Percentiles rank a stretch among this genome's conserved stretches.
These are phyloP conservation scores for Echeveria elegans DNA, from an alignment of 164 flowering plant species.

Conservation along the genomic window DNA sequence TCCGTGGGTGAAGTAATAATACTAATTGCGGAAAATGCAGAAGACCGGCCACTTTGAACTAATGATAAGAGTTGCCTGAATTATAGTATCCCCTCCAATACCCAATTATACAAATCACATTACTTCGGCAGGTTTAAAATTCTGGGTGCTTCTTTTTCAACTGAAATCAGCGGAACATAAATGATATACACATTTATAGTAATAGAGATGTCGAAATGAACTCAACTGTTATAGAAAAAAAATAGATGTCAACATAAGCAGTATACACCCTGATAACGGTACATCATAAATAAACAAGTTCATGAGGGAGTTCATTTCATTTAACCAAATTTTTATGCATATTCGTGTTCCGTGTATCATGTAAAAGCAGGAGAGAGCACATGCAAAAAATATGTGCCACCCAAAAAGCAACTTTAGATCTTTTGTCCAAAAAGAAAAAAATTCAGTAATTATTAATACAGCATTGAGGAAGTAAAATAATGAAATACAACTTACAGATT, in stretches of 20 bases:
- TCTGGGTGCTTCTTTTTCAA: not conserved
- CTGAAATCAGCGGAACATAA: not conserved
- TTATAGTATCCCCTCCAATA: not conserved
- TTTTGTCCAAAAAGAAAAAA: not conserved
- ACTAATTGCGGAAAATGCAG: not conserved
- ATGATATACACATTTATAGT: not conserved
- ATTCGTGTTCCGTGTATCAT: not conserved
- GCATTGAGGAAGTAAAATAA: not conserved
- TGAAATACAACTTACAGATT: slow-evolving; percentile 46
- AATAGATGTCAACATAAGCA: not conserved
- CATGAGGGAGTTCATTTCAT: not conserved
- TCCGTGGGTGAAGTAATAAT: not conserved
- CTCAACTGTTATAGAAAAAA: not conserved
- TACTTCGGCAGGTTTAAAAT: not conserved
- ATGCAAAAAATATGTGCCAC: not conserved
- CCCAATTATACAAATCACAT: not conserved
- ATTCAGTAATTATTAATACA: not conserved
- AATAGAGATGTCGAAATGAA: not conserved
- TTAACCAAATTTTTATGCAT: not conserved
- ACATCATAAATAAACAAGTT: not conserved
- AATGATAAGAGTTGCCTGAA: not conserved
- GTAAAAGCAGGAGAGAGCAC: not conserved
- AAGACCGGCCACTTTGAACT: not conserved
- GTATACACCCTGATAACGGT: not conserved
- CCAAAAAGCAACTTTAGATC: not conserved